A percentile compares a stretch with the other conserved stretches of the same genome.
Evolutionary conservation across 225 moss, liverwort and hornwort genomes (phyloP).

Genomic region (Physcomitrium patens): DNA sequence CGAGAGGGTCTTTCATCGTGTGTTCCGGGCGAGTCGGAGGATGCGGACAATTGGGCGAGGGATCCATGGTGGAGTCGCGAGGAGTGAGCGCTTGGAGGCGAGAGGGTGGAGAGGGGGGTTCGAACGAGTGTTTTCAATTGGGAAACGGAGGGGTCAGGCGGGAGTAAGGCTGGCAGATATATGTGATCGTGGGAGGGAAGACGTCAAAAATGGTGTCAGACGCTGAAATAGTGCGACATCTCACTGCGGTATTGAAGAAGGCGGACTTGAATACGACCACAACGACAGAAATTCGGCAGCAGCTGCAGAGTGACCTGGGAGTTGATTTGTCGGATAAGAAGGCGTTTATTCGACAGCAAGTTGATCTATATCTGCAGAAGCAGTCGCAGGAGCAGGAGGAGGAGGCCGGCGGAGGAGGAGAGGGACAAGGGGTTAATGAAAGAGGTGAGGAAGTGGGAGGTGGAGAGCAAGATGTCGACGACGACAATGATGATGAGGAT

Average conservation of each 20-base stretch:
- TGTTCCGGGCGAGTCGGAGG: too few species aligned
- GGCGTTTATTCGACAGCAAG: slow-evolving; percentile 78
- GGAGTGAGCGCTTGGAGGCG: not conserved
- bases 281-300: slow-evolving; percentile 72
- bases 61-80: slow-evolving; percentile 27
- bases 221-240: slow-evolving; percentile 78
- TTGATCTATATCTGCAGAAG: slow-evolving; percentile 62
- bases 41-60: slow-evolving; percentile 13
- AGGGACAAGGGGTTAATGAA: slow-evolving; percentile 19
- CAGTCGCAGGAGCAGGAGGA: slow-evolving; percentile 51
- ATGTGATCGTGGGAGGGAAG: not conserved
- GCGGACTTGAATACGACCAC: slow-evolving; percentile 81
- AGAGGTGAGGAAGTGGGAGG: slow-evolving; percentile 28
- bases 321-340: slow-evolving; percentile 83
- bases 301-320: slow-evolving; percentile 76
- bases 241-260: slow-evolving; percentile 63
- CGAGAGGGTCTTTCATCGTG: not conserved
- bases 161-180: slow-evolving; percentile 13
- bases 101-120: not conserved
- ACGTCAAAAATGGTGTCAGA: slow-evolving; percentile 76
- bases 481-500: slow-evolving; percentile 22
- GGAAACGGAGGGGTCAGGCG: slow-evolving; percentile 1
- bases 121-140: not conserved
- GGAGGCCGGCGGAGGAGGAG: slow-evolving; percentile 31
- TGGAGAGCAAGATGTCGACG: slow-evolving; percentile 24